Percentiles rank a stretch among this genome's conserved stretches.
phyloP scores from a whole-genome alignment of 2,329 filamentous ascomycete species.

The Drechslerella stenobrocha region DNA sequence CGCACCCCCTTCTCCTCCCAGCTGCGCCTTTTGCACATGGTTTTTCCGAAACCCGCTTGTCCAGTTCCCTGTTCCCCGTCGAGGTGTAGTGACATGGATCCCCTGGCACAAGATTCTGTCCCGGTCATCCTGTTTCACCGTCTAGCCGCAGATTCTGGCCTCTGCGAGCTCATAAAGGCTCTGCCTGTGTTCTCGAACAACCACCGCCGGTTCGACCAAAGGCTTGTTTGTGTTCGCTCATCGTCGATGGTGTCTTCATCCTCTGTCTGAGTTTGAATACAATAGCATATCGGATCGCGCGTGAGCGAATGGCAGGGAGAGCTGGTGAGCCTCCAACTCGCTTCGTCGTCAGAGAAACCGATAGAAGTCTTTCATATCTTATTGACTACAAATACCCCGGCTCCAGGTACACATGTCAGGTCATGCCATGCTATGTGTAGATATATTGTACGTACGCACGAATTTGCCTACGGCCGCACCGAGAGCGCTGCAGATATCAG shows the following conservation, averaged over 20 bases:
- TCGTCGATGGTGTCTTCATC: too few relatives aligned
- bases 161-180: background rate
- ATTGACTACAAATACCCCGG: too few relatives aligned
- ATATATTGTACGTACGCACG: too few relatives aligned
- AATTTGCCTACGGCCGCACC: background rate
- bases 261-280: too few relatives aligned
- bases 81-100: constrained; percentile 28
- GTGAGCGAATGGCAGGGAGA: too few relatives aligned
- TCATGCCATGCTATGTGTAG: too few relatives aligned
- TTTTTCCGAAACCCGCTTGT: constrained; percentile 44
- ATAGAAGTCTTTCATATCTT: too few relatives aligned
- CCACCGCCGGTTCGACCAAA: background rate
- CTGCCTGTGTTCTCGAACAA: background rate
- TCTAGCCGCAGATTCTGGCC: constrained; percentile 42
- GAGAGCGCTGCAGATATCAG: constrained; percentile 1
- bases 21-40: constrained; percentile 19
- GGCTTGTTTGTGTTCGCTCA: background rate
- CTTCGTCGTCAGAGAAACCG: too few relatives aligned
- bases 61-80: constrained; percentile 19
- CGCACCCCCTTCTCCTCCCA: constrained; percentile 7
- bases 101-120: constrained; percentile 31
- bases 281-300: too few relatives aligned
- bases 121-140: constrained; percentile 47
- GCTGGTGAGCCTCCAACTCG: too few relatives aligned
- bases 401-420: too few relatives aligned